A percentile compares a stretch with the other conserved stretches of the same genome.
Conservation (phyloP, 1,284 basidiomycete genomes). For the Trichosporon ovoides region DNA sequence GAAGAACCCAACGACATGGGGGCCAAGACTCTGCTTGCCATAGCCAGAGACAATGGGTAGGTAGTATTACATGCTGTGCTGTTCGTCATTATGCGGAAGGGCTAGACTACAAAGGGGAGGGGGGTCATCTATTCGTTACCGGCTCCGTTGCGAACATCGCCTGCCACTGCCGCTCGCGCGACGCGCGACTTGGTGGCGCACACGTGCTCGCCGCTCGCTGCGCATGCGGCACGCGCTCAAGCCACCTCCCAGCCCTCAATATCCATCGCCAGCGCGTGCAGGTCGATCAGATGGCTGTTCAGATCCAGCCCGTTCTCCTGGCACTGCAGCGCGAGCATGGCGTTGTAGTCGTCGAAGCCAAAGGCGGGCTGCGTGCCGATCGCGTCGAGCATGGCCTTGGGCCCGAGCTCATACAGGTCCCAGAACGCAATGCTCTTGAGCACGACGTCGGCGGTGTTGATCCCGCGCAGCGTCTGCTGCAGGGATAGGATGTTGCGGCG, state of each 20-base stretch:
- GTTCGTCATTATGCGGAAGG: no score
- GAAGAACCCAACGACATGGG: no score
- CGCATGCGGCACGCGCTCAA: not conserved
- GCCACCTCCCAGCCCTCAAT: constrained; percentile 17
- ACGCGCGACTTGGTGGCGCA: no score
- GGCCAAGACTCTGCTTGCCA: no score
- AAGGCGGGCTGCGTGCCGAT: constrained; percentile 62
- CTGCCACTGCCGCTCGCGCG: no score
- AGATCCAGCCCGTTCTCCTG: constrained; percentile 58
- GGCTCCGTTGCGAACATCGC: no score
- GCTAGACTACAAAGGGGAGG: no score
- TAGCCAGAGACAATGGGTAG: not conserved
- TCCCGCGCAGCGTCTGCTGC: constrained; percentile 84
- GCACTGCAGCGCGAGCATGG: constrained; percentile 80
- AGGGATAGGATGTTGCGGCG: constrained; percentile 83
- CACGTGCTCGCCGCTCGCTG: not conserved
- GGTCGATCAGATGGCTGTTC: constrained; percentile 48
- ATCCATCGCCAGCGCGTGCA: constrained; percentile 45
- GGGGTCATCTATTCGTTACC: no score
- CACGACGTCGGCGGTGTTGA: constrained; percentile 61
- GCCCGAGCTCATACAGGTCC: constrained; percentile 65
- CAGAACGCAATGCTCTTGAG: constrained; percentile 74
- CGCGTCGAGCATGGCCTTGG: constrained; percentile 67
- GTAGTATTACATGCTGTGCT: no score
- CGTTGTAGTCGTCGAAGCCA: constrained; percentile 83